These are phyloP conservation scores for Xylaria venustula DNA, from an alignment of 495 filamentous ascomycete species.

Conservation along the genomic window DNA sequence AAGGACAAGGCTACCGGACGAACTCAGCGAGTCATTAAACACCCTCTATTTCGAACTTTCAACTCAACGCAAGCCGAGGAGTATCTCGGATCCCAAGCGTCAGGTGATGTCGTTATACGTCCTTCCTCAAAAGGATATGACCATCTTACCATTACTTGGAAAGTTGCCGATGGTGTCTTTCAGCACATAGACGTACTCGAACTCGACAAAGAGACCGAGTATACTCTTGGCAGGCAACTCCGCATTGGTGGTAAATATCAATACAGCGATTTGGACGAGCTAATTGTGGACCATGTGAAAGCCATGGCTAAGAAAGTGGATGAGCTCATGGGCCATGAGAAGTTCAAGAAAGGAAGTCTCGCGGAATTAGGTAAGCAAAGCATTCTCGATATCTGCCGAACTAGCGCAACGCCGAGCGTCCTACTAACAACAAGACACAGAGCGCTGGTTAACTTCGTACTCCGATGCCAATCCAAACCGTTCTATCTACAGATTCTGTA, in stretches of 20 bases:
- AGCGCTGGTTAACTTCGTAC: slow-evolving; percentile 93
- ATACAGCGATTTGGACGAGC: slow-evolving; percentile 93
- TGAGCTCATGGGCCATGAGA: slow-evolving; percentile 89
- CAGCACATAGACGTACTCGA: slow-evolving; percentile 98
- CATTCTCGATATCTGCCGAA: slow-evolving; percentile 1
- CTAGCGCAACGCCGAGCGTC: background rate
- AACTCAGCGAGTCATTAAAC: slow-evolving; percentile 91
- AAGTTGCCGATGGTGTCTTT: slow-evolving; percentile 89
- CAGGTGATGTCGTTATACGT: slow-evolving; percentile 90
- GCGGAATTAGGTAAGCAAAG: slow-evolving; percentile 74
- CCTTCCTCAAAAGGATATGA: slow-evolving; percentile 92
- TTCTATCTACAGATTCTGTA: slow-evolving; percentile 90
- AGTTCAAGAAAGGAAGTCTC: slow-evolving; percentile 78
- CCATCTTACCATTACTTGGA: slow-evolving; percentile 96
- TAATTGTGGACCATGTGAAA: slow-evolving; percentile 96
- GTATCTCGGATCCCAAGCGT: slow-evolving; percentile 77
- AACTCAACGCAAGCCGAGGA: slow-evolving; percentile 92
- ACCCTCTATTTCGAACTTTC: slow-evolving; percentile 90
- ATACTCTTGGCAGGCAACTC: slow-evolving; percentile 80
- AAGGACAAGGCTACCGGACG: slow-evolving; percentile 80
- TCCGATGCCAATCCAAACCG: slow-evolving; percentile 93
- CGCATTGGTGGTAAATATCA: slow-evolving; percentile 83
- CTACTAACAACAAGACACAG: slow-evolving; percentile 50
- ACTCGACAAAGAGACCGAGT: slow-evolving; percentile 93
- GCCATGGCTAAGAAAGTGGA: slow-evolving; percentile 97